Base-by-base conservation (phyloP, 192 early-diverging fungal species). In the Obelidium mucronatum region DNA sequence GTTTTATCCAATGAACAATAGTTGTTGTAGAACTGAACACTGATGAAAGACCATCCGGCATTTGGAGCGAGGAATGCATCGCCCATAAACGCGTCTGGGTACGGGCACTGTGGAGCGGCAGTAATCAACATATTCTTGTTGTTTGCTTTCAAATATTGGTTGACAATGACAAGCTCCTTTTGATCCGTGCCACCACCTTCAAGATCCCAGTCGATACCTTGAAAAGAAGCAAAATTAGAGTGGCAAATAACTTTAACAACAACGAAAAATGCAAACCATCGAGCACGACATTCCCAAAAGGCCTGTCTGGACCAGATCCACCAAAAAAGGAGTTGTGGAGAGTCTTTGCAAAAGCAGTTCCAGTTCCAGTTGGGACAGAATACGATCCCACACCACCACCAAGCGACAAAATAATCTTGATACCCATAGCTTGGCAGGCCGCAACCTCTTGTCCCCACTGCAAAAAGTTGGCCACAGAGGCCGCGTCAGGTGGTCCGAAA, bases 11-110 rank as follows among this genome's bases (percentile, higher is more conserved):
- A 76, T 33, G 85, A 81, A 56, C 92, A 94, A 78, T 89, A 92
- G 81, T 94, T 94, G 83, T 94, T 94, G 83, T 94, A 94, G 69
- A 92, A 94, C 79, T 94, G 92, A 1, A 94, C 88, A 85, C 88
- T 91, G 0, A 94, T 82, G 89, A 92, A 85, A 64, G 91, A 90
- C 4, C 90, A 78, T 61, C 87, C 90, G 2, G 91, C 86, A 33
- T 85, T 78, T 56, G 91, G 82, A 2, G 92, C 75, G 24, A 87
- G 81, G 37, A 72, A 22, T 24, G 70, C 26, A 0, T 81, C 81
- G 0, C 87, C 89, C 1, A 91, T 66, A 74, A 91, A 90, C 1
- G 84, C 87, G 79, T 94, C 90, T 17, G 91, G 88, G 70, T 86
- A 92, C 1, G 89, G 86, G 53, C 92, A 94, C 60, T 94, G 92